A percentile compares a stretch with the other conserved stretches of the same genome.
phyloP scores from a whole-genome alignment of 2,329 filamentous ascomycete genomes.

The Tolypocladium inflatum region DNA sequence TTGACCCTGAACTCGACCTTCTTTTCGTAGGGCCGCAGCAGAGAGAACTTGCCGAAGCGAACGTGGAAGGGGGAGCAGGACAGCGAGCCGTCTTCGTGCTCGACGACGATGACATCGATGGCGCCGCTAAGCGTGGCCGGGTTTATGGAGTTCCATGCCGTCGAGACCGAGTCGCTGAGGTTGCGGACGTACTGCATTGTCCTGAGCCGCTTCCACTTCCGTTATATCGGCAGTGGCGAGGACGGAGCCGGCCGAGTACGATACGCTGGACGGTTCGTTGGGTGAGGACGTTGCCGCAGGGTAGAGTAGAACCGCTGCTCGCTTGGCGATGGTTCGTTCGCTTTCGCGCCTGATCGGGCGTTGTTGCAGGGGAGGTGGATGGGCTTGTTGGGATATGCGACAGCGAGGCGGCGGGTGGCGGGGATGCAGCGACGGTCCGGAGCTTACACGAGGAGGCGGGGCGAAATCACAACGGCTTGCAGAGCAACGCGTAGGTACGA shows the following conservation, averaged over 20 bases:
- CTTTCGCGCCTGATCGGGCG: not conserved
- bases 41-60: conserved; percentile 95
- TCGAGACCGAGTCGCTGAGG: conserved; percentile 89
- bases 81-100: conserved; percentile 83
- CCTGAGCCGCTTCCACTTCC: conserved; percentile 8
- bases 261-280: not conserved
- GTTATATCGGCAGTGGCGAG: not conserved
- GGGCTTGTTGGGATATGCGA: not conserved
- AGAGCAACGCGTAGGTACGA: not conserved
- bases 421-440: not conserved
- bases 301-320: not conserved
- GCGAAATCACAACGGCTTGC: not conserved
- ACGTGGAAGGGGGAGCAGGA: conserved; percentile 97
- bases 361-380: not conserved
- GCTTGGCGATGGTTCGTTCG: not conserved
- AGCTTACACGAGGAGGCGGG: not conserved
- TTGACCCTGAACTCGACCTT: conserved; percentile 99
- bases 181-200: conserved; percentile 97
- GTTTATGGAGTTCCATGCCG: conserved; percentile 99
- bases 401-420: not conserved
- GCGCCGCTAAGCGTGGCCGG: conserved; percentile 93
- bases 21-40: conserved; percentile 91
- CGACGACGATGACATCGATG: conserved; percentile 97
- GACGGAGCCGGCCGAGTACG: not conserved
- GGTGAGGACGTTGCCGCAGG: not conserved